Evolutionary conservation across 2,329 filamentous ascomycete genomes (phyloP), one percentile per base, ranked within the genome.

Genomic region (Ceratocystis destructans): DNA sequence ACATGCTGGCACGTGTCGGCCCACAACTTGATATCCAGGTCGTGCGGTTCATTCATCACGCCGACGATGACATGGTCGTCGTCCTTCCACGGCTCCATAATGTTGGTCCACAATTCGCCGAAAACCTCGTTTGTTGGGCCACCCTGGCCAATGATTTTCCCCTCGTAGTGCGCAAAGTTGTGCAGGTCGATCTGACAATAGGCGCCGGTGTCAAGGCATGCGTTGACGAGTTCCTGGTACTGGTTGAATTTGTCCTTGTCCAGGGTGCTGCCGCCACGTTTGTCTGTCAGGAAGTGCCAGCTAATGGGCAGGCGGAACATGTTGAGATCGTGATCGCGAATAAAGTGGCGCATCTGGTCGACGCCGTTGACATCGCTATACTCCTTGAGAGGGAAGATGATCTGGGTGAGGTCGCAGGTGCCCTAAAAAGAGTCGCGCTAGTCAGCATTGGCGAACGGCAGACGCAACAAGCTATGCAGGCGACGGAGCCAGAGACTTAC

Each of bases 31-130:
- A 86, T 77, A 70, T 84, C 79, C 66, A 82, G 73, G 64, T 84
- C 81, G 72, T 87, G 83, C 5, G 86, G 85, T 74, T 86, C 86
- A 74, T 88, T 89, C 85, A 88, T 88, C 57, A 88, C 72, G 15
- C 84, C 85, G 69, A 88, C 86, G 2, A 82, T 77, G 31, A 88
- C 74, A 68, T 80, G 83, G 46, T 77, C 72, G 62, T 83, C 74
- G 5, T 71, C 71, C 25, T 77, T 79, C 73, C 88, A 88, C 71
- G 83, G 82, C 0, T 74, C 76, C 0, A 86, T 85, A 3, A 85
- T 73, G 67, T 81, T 76, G 1, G 71, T 73, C 86, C 86, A 88
- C 4, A 88, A 73, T 53, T 75, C 75, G 2, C 78, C 80, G 70
- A 87, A 84, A 15, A 83, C 74, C 10, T 79, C 80, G 71, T 87